Percentiles rank a stretch among this genome's conserved stretches.
Evolutionary conservation across 352 stramenopile species (phyloP).

Genomic region (Globisporangium megalacanthum): DNA sequence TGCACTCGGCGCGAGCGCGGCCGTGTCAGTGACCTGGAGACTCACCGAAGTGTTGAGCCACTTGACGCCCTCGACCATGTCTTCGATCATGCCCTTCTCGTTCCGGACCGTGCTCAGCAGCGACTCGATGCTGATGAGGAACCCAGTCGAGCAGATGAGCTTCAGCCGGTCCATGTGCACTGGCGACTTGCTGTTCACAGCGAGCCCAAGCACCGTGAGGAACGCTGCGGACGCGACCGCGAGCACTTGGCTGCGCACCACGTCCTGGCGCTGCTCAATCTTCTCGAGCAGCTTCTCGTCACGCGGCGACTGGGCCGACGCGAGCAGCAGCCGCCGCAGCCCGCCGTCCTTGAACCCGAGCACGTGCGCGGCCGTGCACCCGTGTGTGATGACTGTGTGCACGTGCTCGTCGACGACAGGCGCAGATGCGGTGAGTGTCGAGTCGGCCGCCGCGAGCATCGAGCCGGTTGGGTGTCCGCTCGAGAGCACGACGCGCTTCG

Average conservation of each 20-base stretch:
- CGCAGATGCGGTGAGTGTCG: conserved; percentile 16
- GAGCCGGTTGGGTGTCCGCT: conserved; percentile 10
- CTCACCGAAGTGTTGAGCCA: conserved; percentile 80
- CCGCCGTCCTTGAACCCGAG: conserved; percentile 85
- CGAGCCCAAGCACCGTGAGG: conserved; percentile 61
- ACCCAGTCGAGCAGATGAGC: conserved; percentile 68
- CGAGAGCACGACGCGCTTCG: conserved; percentile 47
- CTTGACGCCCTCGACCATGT: conserved; percentile 83
- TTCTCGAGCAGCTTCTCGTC: conserved; percentile 47
- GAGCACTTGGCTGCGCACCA: conserved; percentile 74
- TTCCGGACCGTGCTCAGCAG: conserved; percentile 91
- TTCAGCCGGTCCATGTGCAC: conserved; percentile 52
- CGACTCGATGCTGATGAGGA: conserved; percentile 92
- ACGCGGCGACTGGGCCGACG: conserved; percentile 35
- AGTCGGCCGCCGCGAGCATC: conserved; percentile 15
- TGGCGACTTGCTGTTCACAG: conserved; percentile 49
- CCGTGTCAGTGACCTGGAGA: conserved; percentile 44
- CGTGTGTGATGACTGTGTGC: conserved; percentile 74
- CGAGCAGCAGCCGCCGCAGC: conserved; percentile 49
- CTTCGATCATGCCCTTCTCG: conserved; percentile 95
- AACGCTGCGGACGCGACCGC: conserved; percentile 69
- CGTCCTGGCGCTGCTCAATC: conserved; percentile 77
- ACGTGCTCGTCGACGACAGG: conserved; percentile 43
- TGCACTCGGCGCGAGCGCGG: conserved; percentile 22
- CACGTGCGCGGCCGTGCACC: conserved; percentile 69